Base-by-base conservation (phyloP, 2,329 filamentous ascomycete species). In the Hawksworthiomyces lignivorus region DNA sequence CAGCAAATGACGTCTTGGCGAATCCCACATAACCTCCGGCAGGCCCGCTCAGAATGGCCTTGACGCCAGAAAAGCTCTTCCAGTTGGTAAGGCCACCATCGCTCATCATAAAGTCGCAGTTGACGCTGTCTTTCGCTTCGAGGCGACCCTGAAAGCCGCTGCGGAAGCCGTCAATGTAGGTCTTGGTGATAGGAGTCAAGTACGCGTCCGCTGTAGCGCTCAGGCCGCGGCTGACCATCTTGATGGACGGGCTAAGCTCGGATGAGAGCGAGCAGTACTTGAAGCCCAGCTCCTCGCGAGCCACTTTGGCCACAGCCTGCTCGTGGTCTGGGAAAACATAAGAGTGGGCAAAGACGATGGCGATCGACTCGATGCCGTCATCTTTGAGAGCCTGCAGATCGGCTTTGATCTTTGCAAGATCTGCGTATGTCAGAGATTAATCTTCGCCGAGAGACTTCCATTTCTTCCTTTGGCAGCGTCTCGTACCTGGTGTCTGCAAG, bases 51-150 rank as follows among this genome's bases (percentile, higher is more conserved):
- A 85, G 56, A 44, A 85, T 84, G 2, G 79, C 80, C 47, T 73
- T 69, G 3, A 54, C 39, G 4, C 52, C 52, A 14, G 43, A 43
- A 22, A 52, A 51, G 2, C 26, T 28, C 14, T 36, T 27, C 15
- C 43, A 44, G 18, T 45, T 41, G 15, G 49, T 47, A 19, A 54
- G 48, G 4, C 50, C 52, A 26, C 77, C 77, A 49, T 82, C 77
- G 2, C 73, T 78, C 54, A 84, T 80, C 80, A 84, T 84, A 52
- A 96, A 95, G 58, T 96, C 88, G 63, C 89, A 96, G 48, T 88
- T 72, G 4, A 87, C 85, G 4, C n/a, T n/a, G 26, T 20, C 33
- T 15, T 28, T 26, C 4, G 15, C 83, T 21, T 67, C 87, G 24
- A 26, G 7, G 24, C 24, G 24, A 7, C 24, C 7, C 52, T 86